A percentile compares a stretch with the other conserved stretches of the same genome.
Conservation (phyloP, 768 basidiomycete species). For the Russula earlei region DNA sequence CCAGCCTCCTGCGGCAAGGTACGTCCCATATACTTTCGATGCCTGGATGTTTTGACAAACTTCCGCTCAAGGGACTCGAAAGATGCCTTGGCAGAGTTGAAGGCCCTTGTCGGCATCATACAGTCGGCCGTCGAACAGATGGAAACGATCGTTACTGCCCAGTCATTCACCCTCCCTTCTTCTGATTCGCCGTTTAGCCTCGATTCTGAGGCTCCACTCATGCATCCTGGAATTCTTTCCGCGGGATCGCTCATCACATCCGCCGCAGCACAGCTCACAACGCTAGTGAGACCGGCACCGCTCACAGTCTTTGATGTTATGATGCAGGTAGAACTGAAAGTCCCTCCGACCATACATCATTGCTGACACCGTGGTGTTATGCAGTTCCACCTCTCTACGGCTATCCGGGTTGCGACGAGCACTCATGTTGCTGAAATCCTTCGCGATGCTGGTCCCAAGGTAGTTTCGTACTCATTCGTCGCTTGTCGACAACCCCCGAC, state of each 20-base stretch:
- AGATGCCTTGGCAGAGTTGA: neutral
- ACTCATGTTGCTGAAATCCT: slow-evolving; percentile 15
- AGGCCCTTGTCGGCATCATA: neutral
- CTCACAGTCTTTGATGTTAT: neutral
- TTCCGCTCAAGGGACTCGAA: neutral
- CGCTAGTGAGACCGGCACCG: neutral
- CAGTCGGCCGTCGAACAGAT: slow-evolving; percentile 3
- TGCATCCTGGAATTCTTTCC: neutral
- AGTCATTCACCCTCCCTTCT: neutral
- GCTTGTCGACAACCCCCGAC: no score
- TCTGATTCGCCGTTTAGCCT: neutral
- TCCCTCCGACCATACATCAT: neutral
- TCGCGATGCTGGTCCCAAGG: slow-evolving; percentile 12
- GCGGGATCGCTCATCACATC: slow-evolving; percentile 6
- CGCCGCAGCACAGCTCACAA: slow-evolving; percentile 1
- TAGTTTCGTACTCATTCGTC: neutral
- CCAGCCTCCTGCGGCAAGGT: neutral
- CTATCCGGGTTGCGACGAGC: neutral
- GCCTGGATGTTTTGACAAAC: neutral
- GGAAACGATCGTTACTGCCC: neutral
- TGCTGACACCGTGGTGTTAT: neutral
- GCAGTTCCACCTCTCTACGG: neutral
- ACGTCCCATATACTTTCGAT: neutral
- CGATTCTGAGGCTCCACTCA: neutral
- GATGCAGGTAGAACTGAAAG: slow-evolving; percentile 1